phyloP scores from a whole-genome alignment of 1,284 basidiomycete species.

The Sanguinoderma infundibulare region DNA sequence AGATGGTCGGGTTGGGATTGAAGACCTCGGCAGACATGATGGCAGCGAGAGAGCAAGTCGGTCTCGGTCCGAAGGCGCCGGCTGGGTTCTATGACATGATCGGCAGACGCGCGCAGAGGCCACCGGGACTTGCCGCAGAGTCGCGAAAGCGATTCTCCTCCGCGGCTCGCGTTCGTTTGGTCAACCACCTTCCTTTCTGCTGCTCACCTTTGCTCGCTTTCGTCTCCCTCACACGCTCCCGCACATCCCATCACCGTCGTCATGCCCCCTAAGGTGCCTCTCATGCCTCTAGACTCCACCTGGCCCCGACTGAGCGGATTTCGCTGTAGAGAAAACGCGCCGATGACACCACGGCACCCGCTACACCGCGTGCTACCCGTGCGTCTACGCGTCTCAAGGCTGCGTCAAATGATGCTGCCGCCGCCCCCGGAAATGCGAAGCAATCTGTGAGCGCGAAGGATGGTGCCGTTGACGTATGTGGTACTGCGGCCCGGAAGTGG shows the following conservation, averaged over 20 bases:
- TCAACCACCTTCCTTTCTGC: conserved; percentile 3
- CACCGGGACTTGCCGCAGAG: conserved; percentile 20
- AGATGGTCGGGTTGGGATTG: conserved; percentile 44
- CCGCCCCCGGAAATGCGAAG: background rate
- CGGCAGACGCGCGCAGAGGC: background rate
- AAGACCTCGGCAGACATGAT: conserved; percentile 39
- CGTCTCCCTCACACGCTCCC: background rate
- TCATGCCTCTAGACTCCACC: background rate
- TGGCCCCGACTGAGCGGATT: background rate
- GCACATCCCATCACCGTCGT: background rate
- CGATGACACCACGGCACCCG: conserved; percentile 34
- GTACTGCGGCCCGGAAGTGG: background rate
- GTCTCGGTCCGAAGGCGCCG: background rate
- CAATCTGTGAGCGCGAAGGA: background rate
- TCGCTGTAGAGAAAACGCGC: conserved; percentile 46
- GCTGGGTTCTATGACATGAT: background rate
- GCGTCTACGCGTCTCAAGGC: conserved; percentile 45
- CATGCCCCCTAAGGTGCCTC: conserved; percentile 21
- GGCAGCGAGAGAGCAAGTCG: background rate
- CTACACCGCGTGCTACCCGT: conserved; percentile 51
- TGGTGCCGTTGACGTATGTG: conserved; percentile 8
- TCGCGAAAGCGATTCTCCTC: conserved; percentile 7
- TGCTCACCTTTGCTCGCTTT: background rate
- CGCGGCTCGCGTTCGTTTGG: conserved; percentile 1
- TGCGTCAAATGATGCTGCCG: conserved; percentile 6